Evolutionary conservation across 2,329 filamentous ascomycete genomes (phyloP).

Genomic region (Talaromyces rugulosus): DNA sequence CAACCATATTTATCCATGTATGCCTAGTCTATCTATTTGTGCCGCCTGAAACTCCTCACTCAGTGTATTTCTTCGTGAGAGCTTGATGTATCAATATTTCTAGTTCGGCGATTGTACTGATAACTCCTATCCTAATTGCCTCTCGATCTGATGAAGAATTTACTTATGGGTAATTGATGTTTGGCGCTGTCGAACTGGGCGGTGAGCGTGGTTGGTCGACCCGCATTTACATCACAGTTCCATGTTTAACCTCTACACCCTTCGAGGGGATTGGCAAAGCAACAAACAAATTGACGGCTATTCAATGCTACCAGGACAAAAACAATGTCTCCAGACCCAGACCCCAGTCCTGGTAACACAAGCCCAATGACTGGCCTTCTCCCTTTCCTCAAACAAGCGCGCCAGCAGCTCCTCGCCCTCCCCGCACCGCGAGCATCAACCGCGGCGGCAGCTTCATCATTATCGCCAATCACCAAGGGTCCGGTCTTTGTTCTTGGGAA

Average conservation of each 20-base stretch:
- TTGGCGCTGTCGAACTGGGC: not conserved
- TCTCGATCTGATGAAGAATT: not conserved
- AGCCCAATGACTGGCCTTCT: conserved; percentile 20
- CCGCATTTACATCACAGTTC: not conserved
- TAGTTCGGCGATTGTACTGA: not conserved
- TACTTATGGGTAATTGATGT: not conserved
- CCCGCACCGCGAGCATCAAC: conserved; percentile 18
- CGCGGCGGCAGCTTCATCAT: conserved; percentile 4
- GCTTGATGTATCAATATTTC: not conserved
- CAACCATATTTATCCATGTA: not conserved
- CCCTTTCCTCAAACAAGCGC: conserved; percentile 34
- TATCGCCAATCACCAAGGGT: conserved; percentile 7
- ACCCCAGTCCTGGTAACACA: not conserved
- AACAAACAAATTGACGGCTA: not conserved
- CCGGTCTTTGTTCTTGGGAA: conserved; percentile 42
- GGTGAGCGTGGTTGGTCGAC: not conserved
- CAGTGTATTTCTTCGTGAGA: not conserved
- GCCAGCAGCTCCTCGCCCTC: conserved; percentile 20
- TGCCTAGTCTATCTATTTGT: not conserved
- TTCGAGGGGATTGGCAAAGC: not conserved
- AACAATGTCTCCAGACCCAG: conserved; percentile 2
- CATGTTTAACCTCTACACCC: not conserved
- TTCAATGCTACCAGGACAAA: not conserved
- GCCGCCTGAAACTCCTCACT: not conserved
- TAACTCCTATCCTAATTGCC: not conserved